Conservation (phyloP, 768 basidiomycete species). For the Amanita phalloides region DNA sequence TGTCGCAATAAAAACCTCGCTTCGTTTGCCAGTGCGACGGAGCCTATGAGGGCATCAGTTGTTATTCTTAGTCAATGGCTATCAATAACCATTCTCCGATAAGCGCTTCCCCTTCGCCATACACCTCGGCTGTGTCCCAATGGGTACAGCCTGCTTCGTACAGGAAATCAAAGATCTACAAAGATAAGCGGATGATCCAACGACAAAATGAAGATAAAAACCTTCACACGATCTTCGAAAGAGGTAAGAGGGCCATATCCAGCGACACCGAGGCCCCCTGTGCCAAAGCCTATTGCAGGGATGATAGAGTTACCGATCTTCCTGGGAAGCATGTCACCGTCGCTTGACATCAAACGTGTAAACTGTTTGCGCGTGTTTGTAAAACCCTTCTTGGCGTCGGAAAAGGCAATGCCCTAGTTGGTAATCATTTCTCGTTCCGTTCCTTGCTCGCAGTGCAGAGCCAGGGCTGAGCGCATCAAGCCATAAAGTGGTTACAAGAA, state of each 20-base stretch:
- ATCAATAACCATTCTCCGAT: slow-evolving; percentile 29
- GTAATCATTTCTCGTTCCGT: no score
- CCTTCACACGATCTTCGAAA: slow-evolving; percentile 54
- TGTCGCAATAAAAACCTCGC: slow-evolving; percentile 50
- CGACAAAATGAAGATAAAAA: slow-evolving; percentile 9
- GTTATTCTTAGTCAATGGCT: not conserved
- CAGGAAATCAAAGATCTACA: slow-evolving; percentile 29
- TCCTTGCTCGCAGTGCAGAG: no score
- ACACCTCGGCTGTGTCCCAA: slow-evolving; percentile 41
- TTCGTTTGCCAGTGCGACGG: slow-evolving; percentile 35
- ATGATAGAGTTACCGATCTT: slow-evolving; percentile 35
- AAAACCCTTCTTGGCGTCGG: no score
- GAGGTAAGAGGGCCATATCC: slow-evolving; percentile 30
- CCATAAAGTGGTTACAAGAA: no score
- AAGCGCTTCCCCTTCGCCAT: slow-evolving; percentile 31
- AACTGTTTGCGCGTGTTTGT: no score
- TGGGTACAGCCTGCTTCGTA: slow-evolving; percentile 28
- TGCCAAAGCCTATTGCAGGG: slow-evolving; percentile 47
- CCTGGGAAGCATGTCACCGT: slow-evolving; percentile 5
- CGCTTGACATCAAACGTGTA: no score
- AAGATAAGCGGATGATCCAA: not conserved
- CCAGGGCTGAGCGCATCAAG: no score
- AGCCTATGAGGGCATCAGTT: slow-evolving; percentile 22
- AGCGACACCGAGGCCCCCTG: slow-evolving; percentile 42
- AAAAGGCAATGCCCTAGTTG: no score